Base-by-base conservation (phyloP, 2,329 filamentous ascomycete genomes). In the Exophiala lecanii-corni region DNA sequence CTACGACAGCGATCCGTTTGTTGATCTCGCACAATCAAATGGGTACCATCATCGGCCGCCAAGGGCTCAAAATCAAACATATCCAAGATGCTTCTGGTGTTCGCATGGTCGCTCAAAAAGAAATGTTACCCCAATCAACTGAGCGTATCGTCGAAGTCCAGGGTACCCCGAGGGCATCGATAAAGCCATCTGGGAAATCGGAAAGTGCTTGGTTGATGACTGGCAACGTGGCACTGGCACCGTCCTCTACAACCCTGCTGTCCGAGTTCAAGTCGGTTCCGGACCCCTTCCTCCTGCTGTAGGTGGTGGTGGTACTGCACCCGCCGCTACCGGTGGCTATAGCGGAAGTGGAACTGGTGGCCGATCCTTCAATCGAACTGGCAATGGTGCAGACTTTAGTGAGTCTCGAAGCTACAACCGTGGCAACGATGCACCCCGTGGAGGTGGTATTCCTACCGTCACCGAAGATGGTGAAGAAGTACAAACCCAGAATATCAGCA, bases 11-110 rank as follows among this genome's bases (percentile, higher is more conserved):
- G 49, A 86, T 98, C 66, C 95, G 95, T 63, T 82, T 98, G 21
- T 83, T 98, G 64, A 97, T 98, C 67, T 98, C 92, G 23, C 91
- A 98, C 74, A 97, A 97, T 67, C 92, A 98, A 71, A 98, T 98
- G 92, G 92, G 92, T 51, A 98, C 92, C 59, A 96, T 98, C 71
- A 98, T 98, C 62, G 92, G 92, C 59, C 82, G 89, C 55, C 86
- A 94, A 66, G 92, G 92, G 47, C 76, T 96, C 56, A 98, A 97
- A 76, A 98, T 98, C 76, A 98, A 98, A 78, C 87, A 96, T 65
- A 98, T 98, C 57, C 92, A 98, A 66, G 92, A 98, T 65, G 83
- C 82, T 20, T 97, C 92, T 4, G 89, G 89, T 54, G 92, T 97
- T 46, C 89, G 92, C 62, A 98, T 98, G 92, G 89, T 98, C 36